Conservation (phyloP, 129 eudicot species). For the Chrysanthemum lavandulifolium region DNA sequence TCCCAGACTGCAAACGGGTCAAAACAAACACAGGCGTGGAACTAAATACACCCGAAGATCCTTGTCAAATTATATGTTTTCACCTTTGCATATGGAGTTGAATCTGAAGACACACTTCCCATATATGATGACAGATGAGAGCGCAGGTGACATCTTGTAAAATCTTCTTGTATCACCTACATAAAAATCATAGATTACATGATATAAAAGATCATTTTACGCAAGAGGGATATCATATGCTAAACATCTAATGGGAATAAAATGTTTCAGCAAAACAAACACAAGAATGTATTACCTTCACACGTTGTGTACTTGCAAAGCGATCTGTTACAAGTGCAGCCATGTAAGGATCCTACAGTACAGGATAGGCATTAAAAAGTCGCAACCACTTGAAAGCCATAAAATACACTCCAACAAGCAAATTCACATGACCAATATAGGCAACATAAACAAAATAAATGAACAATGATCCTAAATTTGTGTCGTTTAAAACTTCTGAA, state of each 20-base stretch:
- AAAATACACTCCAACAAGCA: no score
- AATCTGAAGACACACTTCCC: slow-evolving; percentile 36
- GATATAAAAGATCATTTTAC: neutral
- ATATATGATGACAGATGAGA: slow-evolving; percentile 65
- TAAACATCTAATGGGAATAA: neutral
- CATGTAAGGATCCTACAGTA: slow-evolving; percentile 77
- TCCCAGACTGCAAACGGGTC: no score
- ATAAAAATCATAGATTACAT: slow-evolving; percentile 3
- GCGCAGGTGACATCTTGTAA: slow-evolving; percentile 73
- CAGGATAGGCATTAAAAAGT: no score
- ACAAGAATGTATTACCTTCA: slow-evolving; percentile 44
- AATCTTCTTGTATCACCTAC: slow-evolving; percentile 89
- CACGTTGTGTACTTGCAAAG: slow-evolving; percentile 56
- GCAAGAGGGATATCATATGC: neutral
- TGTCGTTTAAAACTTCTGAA: no score
- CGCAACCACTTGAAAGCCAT: no score
- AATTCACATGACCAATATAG: no score
- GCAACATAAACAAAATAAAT: no score
- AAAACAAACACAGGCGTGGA: no score
- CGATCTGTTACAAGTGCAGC: slow-evolving; percentile 83
- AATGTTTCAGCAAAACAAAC: neutral
- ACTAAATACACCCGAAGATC: no score
- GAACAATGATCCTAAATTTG: no score
- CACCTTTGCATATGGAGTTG: slow-evolving; percentile 68
- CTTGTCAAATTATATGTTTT: slow-evolving; percentile 1